Evolutionary conservation across 768 basidiomycete species (phyloP), one percentile per base, ranked within the genome.

Genomic region (Kwoniella sp.): DNA sequence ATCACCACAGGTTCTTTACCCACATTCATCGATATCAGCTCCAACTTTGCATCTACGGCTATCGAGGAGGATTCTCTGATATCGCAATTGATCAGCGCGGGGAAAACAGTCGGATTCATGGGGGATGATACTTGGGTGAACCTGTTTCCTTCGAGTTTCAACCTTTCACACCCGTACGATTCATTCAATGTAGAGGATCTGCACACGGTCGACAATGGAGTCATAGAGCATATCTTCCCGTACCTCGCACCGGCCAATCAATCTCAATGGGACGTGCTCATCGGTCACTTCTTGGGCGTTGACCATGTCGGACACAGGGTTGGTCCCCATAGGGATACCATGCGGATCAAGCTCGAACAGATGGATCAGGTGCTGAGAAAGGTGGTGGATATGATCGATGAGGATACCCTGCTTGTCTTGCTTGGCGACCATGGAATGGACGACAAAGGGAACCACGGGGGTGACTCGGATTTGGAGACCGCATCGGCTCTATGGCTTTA

Each of bases 371-470:
- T 96, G 0, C 81, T 99, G 1, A 77, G 79, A 13, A 83, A 85
- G 6, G 88, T 95, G 3, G 90, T 98, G 5, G 84, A 86, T 0
- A 68, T 83, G 17, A 76, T 96, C 62, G 73, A 80, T 53, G 89
- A 96, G 58, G 89, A 95, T 54, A 98, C 96, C 0, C 82, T 99
- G 0, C 84, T 99, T 5, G 86, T 99, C 58, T 85, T 99, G 1
- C 83, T 98, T 1, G 96, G 96, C 1, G 95, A 99, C 76, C 96
- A 98, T 72, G 96, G 96, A 0, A 98, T 99, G 96, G 93, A 97
- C 72, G 83, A 85, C 44, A 85, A 89, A 22, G 96, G 96, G 1
- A 94, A 99, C 71, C 95, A 98, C 69, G 96, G 96, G 0, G 95
- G 96, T 1, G 96, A 97, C 71, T 88, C 88, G 0, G 82, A 83